Base-by-base conservation (phyloP, 805 yeast species). In the Metschnikowia peoriensis region DNA sequence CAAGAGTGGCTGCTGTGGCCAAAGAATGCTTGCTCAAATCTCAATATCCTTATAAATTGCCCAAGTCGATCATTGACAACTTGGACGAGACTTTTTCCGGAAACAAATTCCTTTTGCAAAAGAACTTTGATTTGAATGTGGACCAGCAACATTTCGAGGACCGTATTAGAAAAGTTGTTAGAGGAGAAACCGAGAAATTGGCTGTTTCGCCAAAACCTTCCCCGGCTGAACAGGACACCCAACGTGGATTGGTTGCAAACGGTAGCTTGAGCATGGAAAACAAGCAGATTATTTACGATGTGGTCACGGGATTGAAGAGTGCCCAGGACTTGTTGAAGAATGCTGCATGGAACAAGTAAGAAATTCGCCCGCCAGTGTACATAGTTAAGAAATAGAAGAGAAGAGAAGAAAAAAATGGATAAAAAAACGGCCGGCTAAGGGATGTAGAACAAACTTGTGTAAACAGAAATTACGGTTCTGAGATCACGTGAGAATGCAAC, bases 11-110 rank as follows among this genome's bases (percentile, higher is more conserved):
- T 1, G 70, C 77, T 43, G 67, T 75, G 45, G 65, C 76, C 50
- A 75, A 75, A 61, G 67, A 70, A 40, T 60, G 67, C 32, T 67
- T 75, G 55, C 52, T 71, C 46, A 63, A 64, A 42, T 72, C 78
- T 16, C 70, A 73, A 45, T 75, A 73, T 59, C 79, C 79, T 5
- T 75, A 66, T 63, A 60, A 61, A 52, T 61, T 75, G 52, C 78
- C 79, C 17, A 65, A 59, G 52, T 45, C 65, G 10, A 59, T 74
- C 39, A 63, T 75, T 39, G 68, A 69, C 29, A 45, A 51, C 41
- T 38, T 60, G 45, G 61, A 56, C 51, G 44, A 62, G 59, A 4
- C 64, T 59, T 29, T 38, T 48, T 32, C 52, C 41, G 59, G 58
- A 39, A 72, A 70, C 60, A 61, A 59, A 53, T 75, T 70, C 53